Evolutionary conservation across 2,329 filamentous ascomycete genomes (phyloP).

Genomic region (Ceratocystiopsis sp.): DNA sequence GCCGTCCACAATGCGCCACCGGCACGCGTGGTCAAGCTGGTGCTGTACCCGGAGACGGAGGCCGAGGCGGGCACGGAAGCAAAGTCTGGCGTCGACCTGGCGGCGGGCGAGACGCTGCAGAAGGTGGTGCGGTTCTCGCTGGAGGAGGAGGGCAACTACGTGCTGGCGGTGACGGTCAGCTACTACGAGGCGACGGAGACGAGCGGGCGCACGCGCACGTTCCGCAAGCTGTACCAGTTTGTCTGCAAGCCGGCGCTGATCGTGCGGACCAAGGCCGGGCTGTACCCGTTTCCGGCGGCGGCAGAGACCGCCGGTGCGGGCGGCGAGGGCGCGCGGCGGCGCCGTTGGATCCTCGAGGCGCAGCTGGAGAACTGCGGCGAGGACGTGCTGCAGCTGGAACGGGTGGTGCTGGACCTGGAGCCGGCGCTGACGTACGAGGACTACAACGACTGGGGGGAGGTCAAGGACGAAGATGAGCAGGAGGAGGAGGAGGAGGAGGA

Average conservation of each 20-base stretch:
- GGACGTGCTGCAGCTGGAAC: slow-evolving; percentile 61
- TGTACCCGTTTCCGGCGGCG: slow-evolving; percentile 23
- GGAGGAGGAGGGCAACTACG: slow-evolving; percentile 86
- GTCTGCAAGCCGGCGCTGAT: slow-evolving; percentile 79
- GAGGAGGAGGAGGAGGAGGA: slow-evolving; percentile 4
- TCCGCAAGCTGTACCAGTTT: slow-evolving; percentile 93
- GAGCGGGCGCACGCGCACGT: slow-evolving; percentile 59
- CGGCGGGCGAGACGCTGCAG: slow-evolving; percentile 54
- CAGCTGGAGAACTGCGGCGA: slow-evolving; percentile 93
- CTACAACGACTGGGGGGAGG: slow-evolving; percentile 25
- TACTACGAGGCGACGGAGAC: slow-evolving; percentile 76
- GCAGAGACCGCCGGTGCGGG: too few species aligned
- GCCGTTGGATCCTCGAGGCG: slow-evolving; percentile 67
- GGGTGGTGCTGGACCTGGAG: slow-evolving; percentile 37
- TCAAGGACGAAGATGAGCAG: not conserved
- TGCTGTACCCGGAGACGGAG: slow-evolving; percentile 30
- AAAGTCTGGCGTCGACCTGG: slow-evolving; percentile 29
- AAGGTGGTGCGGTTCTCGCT: slow-evolving; percentile 72
- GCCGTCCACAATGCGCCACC: too few species aligned
- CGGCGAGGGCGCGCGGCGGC: slow-evolving; percentile 16
- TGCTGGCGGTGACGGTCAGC: slow-evolving; percentile 80
- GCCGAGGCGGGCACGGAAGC: not conserved
- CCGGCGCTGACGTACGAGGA: slow-evolving; percentile 32
- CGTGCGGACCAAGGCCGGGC: slow-evolving; percentile 75
- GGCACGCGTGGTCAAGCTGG: slow-evolving; percentile 27